Base-by-base conservation (phyloP, 805 yeast genomes). In the Lachancea mirantina region DNA sequence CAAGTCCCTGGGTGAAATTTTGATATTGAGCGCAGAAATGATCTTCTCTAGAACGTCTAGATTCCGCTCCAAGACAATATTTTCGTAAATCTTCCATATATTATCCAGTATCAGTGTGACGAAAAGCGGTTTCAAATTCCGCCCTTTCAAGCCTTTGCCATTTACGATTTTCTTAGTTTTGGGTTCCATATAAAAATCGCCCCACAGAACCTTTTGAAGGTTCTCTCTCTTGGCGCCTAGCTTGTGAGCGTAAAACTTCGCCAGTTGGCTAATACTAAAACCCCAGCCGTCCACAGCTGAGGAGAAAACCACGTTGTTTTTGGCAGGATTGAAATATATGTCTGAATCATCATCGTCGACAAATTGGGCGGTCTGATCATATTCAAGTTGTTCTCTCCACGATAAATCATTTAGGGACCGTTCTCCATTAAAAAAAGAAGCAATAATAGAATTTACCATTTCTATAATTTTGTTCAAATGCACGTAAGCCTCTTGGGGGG, bases 251-350 rank as follows among this genome's bases (percentile, higher is more conserved):
- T 85, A 84, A 20, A 92, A 76, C 36, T 81, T 78, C 6, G 96
- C 83, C 58, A 92, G 83, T 44, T 92, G 95, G 32, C 84, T 75
- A 30, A 92, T 67, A 26, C 84, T 82, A 57, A 92, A 92, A 1
- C 97, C 99, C 97, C 98, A 92, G 8, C 97, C 97, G 60, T 92
- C 98, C 13, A 82, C 67, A 1, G 98, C 98, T 18, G 78, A 69
- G 1, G 95, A 89, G 64, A 89, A 89, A 0, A 89, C 74, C 4
- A 89, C 96, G 50, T 89, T 89, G 52, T 85, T 85, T 43, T 74
- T 71, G 31, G 80, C 83, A 0, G 99, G 98, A 11, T 84, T 70
- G 42, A 89, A 89, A 53, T 88, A 88, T 16, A 88, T 61, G 46
- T 78, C 94, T 21, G 78, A 73, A 54, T 88, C 97, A 43, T 76